phyloP scores from a whole-genome alignment of 1,139 yeast genomes.

The Yamadazyma diddensiae region DNA sequence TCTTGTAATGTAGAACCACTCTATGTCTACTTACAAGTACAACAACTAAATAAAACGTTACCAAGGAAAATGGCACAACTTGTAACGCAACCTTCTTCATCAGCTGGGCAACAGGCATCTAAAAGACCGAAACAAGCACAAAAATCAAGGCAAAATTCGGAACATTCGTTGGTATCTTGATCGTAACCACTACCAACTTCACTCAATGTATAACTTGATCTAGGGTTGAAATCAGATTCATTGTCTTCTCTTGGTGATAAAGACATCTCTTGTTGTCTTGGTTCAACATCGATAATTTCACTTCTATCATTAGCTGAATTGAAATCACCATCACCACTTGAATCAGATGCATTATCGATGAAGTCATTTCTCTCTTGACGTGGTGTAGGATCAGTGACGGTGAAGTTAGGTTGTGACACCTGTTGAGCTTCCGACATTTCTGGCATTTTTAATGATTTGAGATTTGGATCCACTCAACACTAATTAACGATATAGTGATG shows the following conservation, averaged over 20 bases:
- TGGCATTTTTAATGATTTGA: not conserved
- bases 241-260: conserved; percentile 11
- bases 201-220: conserved; percentile 20
- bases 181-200: conserved; percentile 36
- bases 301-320: not conserved
- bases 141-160: conserved; percentile 42
- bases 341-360: not conserved
- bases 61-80: conserved; percentile 38
- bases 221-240: conserved; percentile 9
- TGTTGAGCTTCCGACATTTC: not conserved
- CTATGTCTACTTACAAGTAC: conserved; percentile 28
- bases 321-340: not conserved
- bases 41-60: conserved; percentile 33
- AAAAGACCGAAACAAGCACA: conserved; percentile 41
- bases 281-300: conserved; percentile 14
- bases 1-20: too few species aligned
- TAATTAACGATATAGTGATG: too few species aligned
- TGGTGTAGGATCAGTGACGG: conserved; percentile 15
- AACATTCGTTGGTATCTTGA: conserved; percentile 37
- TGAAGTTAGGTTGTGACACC: not conserved
- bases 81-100: conserved; percentile 41
- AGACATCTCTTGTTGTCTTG: conserved; percentile 15
- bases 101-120: conserved; percentile 41
- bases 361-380: conserved; percentile 7
- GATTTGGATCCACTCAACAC: not conserved